phyloP scores from a whole-genome alignment of 2,329 filamentous ascomycete species.

The Escovopsis sp. region DNA sequence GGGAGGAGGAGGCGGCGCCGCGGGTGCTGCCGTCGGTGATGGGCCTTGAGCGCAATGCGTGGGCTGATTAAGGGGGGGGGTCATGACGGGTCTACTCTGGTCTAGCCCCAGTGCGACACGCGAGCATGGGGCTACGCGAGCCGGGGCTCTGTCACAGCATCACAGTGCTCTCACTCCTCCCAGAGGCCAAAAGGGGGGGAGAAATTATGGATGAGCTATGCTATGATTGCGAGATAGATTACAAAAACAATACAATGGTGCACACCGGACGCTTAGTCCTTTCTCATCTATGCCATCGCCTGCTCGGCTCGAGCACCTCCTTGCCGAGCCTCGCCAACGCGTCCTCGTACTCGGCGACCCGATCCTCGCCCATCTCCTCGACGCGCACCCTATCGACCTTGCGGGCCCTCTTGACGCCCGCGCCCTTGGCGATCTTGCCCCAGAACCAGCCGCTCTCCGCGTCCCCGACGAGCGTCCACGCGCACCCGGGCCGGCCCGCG shows the following conservation, averaged over 20 bases:
- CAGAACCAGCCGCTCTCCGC: conserved; percentile 86
- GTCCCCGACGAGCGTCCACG: conserved; percentile 77
- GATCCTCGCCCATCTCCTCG: conserved; percentile 31
- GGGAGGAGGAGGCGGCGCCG: conserved; percentile 8
- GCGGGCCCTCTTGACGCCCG: conserved; percentile 28
- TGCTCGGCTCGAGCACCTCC: conserved; percentile 32
- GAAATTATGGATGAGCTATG: too few species aligned
- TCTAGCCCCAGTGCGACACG: too few species aligned
- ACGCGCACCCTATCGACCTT: conserved; percentile 35
- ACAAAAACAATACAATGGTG: background rate
- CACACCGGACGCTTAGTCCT: background rate
- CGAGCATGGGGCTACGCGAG: too few species aligned
- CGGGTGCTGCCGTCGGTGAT: conserved; percentile 14
- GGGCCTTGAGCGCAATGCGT: conserved; percentile 12
- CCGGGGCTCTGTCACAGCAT: too few species aligned
- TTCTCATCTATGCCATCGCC: conserved; percentile 9
- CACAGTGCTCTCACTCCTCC: too few species aligned
- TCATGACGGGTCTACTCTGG: too few species aligned
- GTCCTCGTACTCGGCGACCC: conserved; percentile 32
- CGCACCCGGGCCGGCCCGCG: conserved; percentile 58
- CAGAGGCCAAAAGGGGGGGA: too few species aligned
- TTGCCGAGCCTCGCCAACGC: conserved; percentile 48
- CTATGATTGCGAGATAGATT: background rate
- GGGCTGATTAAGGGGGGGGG: conserved; percentile 7
- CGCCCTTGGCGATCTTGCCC: conserved; percentile 56